phyloP scores from a whole-genome alignment of 1,284 basidiomycete genomes.

The Athelia sp. region DNA sequence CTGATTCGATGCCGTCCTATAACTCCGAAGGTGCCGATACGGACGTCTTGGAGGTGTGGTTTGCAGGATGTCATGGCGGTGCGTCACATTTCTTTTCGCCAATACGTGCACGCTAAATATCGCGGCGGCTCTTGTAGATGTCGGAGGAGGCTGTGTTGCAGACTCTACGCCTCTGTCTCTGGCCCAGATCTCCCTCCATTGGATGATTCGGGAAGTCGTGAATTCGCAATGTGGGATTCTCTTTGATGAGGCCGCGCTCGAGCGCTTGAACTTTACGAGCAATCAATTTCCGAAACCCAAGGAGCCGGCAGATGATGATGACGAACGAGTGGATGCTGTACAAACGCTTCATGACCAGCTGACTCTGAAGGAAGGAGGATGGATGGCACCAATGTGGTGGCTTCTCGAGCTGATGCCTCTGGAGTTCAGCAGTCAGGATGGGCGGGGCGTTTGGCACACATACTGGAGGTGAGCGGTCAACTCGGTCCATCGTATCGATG shows the following conservation, averaged over 20 bases:
- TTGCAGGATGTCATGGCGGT: constrained; percentile 56
- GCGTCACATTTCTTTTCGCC: constrained; percentile 2
- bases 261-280: neutral
- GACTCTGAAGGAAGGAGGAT: constrained; percentile 7
- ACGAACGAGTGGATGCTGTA: neutral
- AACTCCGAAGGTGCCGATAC: constrained; percentile 14
- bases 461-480: constrained; percentile 21
- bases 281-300: neutral
- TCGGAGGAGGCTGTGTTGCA: constrained; percentile 58
- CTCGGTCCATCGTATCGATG: neutral
- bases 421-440: constrained; percentile 29
- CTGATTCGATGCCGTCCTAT: neutral
- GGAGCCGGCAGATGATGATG: neutral
- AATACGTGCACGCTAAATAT: neutral
- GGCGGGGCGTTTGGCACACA: constrained; percentile 26
- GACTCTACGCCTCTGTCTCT: constrained; percentile 41
- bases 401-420: constrained; percentile 5
- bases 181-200: constrained; percentile 57
- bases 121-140: constrained; percentile 41
- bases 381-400: neutral
- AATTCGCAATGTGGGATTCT: constrained; percentile 42
- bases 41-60: constrained; percentile 63
- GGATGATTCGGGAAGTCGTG: constrained; percentile 64
- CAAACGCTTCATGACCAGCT: constrained; percentile 23
- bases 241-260: constrained; percentile 41